Base-by-base conservation (phyloP, 2,329 filamentous ascomycete species). In the Gnomoniopsis smithogilvyi region DNA sequence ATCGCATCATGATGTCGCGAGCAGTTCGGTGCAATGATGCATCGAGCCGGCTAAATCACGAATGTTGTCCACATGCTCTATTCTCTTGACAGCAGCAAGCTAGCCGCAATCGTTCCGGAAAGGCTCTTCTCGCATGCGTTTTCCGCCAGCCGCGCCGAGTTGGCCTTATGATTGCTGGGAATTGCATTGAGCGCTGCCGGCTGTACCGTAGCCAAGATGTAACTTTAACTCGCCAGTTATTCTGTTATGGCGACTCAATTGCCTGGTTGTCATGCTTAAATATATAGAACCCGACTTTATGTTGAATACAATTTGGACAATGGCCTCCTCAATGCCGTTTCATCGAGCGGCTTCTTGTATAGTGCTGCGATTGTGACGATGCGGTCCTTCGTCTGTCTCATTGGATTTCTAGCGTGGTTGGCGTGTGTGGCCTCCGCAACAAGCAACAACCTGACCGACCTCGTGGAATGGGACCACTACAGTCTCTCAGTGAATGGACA, bases 391-490 rank as follows among this genome's bases (percentile, higher is more conserved):
- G 36, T 49, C 22, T 49, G 49, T 47, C n/a, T 63, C 52, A 50
- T 49, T 36, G 33, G 54, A 41, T 34, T 61, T 14, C 14, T 61
- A 24, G 58, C 52, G 6, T 61, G 58, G 45, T 59, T 56, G 33
- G 34, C 61, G 17, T 69, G 64, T 58, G 60, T 63, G n/a, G 64
- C 62, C 7, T 50, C 54, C 58, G 71, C 69, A n/a, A 76, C 73
- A 3, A 70, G 73, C 54, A 72, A 79, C 66, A 74, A 72, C 36
- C 71, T 76, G 56, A 75, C 72, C 12, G 72, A 76, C 19, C 66
- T 73, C 1, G 80, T 83, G 3, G 71, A 74, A 3, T 83, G 80
- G 81, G 80, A 83, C 63, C 70, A 75, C 47, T 80, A 81, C 62
- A 81, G 78, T 56, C 70, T 83, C 26, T 71, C 73, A 3, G 70